Percentiles rank a stretch among this genome's conserved stretches.
Conservation (phyloP, 768 basidiomycete genomes). For the Pseudohyphozyma bogoriensis region DNA sequence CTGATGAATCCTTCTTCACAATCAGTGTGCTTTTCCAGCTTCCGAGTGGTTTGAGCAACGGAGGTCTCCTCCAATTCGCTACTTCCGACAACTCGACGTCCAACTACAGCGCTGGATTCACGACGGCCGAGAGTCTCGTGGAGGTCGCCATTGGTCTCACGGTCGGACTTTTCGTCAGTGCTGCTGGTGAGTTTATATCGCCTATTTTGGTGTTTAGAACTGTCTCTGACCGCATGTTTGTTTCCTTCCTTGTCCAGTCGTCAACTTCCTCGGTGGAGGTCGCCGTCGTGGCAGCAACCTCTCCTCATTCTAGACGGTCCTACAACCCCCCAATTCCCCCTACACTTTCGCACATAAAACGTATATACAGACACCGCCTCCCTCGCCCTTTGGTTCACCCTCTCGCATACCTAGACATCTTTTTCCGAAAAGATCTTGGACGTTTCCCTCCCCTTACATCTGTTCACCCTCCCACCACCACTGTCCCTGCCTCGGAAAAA, state of each 20-base stretch:
- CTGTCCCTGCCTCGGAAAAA: no score
- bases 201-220: slow-evolving; percentile 39
- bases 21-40: slow-evolving; percentile 65
- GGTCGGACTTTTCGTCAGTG: slow-evolving; percentile 62
- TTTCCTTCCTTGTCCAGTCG: slow-evolving; percentile 52
- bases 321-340: neutral
- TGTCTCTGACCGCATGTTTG: slow-evolving; percentile 59
- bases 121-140: slow-evolving; percentile 64
- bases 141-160: slow-evolving; percentile 69
- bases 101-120: slow-evolving; percentile 50
- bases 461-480: no score
- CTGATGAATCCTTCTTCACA: slow-evolving; percentile 16
- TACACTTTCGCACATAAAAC: no score
- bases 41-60: slow-evolving; percentile 68
- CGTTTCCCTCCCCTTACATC: no score
- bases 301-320: slow-evolving; percentile 39
- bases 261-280: slow-evolving; percentile 38
- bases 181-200: slow-evolving; percentile 46
- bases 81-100: slow-evolving; percentile 41
- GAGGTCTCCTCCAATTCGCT: slow-evolving; percentile 65
- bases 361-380: no score
- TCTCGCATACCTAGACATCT: no score
- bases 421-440: no score
- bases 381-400: no score
- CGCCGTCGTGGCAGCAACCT: slow-evolving; percentile 39